Conservation (phyloP, 768 basidiomycete genomes). For the Psilocybe subaeruginosa region DNA sequence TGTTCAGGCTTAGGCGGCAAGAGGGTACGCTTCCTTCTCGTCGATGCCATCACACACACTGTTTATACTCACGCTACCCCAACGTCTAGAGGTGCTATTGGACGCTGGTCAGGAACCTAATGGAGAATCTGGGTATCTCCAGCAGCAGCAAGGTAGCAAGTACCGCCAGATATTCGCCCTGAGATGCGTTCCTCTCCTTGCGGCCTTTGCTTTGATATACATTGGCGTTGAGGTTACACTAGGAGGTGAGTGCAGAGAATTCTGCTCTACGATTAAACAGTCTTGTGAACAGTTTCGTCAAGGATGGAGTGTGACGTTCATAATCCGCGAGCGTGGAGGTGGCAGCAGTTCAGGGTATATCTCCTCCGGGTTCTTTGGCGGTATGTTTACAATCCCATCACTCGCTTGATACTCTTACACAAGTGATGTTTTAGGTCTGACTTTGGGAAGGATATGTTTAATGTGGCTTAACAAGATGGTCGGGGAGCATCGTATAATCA, state of each 20-base stretch:
- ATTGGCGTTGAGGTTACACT: slow-evolving; percentile 69
- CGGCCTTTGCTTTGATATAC: slow-evolving; percentile 64
- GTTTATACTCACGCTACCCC: not conserved
- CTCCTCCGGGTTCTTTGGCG: slow-evolving; percentile 54
- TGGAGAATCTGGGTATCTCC: slow-evolving; percentile 31
- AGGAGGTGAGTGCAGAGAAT: slow-evolving; percentile 33
- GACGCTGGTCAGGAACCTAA: slow-evolving; percentile 52
- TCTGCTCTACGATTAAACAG: not conserved
- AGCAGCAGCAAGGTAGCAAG: slow-evolving; percentile 32
- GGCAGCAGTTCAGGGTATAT: slow-evolving; percentile 50
- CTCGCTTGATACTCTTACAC: not conserved
- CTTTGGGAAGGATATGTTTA: slow-evolving; percentile 54
- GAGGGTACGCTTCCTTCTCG: slow-evolving; percentile 51
- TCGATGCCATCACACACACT: not conserved
- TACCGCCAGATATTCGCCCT: slow-evolving; percentile 52
- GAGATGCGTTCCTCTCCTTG: slow-evolving; percentile 60
- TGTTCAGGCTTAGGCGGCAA: slow-evolving; percentile 70
- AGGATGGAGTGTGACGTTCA: slow-evolving; percentile 74
- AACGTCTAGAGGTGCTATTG: slow-evolving; percentile 46
- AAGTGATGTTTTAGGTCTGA: slow-evolving; percentile 44
- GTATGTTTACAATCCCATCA: slow-evolving; percentile 28
- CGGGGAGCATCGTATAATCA: slow-evolving; percentile 54
- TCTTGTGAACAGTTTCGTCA: not conserved
- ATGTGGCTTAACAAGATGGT: slow-evolving; percentile 61
- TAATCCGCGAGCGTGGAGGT: slow-evolving; percentile 36